Base-by-base conservation (phyloP, 495 filamentous ascomycete genomes). In the Geopyxis carbonaria region DNA sequence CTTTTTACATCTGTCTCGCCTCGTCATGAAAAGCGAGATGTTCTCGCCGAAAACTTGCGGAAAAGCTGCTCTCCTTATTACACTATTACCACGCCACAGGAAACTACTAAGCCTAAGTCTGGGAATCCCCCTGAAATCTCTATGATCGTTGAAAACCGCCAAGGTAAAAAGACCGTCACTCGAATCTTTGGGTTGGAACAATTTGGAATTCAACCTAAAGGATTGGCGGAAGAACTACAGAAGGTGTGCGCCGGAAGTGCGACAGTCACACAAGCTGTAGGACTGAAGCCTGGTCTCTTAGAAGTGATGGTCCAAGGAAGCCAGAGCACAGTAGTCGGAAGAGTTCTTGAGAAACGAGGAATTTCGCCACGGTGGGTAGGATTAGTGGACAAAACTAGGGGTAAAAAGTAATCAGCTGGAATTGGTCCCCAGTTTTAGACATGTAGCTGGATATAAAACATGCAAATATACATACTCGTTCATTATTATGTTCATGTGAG, bases 231-330 rank as follows among this genome's bases (percentile, higher is more conserved):
- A 42, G 77, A 81, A 50, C 55, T 82, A 40, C 65, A 76, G 54
- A 80, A 75, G 58, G 69, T 69, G 29, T 82, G 77, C 55, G 77
- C 78, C 2, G 71, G 77, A 23, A 75, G 69, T 32, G 76, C 76
- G 10, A 78, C 72, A 40, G 75, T 80, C 4, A 61, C 66, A 3
- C 68, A 75, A 48, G 58, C 75, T 31, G 62, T 59, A 6, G 77
- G 76, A 4, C 72, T 71, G 9, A 68, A 74, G 43, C 69, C 68
- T 49, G 70, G 70, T 1, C 61, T 78, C 0, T 73, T 78, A 72
- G 77, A 82, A 55, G 67, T 82, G 23, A 59, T 75, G 59, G 68
- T 80, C 1, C 77, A 82, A 51, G 77, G 77, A 5, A 72, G 75
- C 44, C 75, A 80, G 59, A 64, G 65, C 27, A 65, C 69, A 41